Conservation (phyloP, 305 asterid genomes). For the Solanum chacoense region DNA sequence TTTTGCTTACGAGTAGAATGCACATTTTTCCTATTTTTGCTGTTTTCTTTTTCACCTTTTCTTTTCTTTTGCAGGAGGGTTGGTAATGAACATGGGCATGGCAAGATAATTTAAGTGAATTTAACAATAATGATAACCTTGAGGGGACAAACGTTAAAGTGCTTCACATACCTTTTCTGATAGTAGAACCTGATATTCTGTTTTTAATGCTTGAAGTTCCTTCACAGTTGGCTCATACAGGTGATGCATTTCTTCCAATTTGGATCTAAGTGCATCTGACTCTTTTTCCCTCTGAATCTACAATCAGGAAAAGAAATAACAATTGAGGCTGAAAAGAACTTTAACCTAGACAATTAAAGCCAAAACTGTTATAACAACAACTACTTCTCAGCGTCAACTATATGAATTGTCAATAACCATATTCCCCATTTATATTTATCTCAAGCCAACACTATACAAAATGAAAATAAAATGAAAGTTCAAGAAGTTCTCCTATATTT, state of each 20-base stretch:
- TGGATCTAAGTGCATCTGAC: slow-evolving; percentile 38
- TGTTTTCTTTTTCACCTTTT: background rate
- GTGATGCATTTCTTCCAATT: slow-evolving; percentile 47
- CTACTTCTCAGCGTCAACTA: background rate
- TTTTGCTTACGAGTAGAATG: background rate
- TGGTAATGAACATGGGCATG: background rate
- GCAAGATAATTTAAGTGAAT: background rate
- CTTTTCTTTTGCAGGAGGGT: background rate
- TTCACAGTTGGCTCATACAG: slow-evolving; percentile 38
- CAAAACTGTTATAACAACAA: background rate
- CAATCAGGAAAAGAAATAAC: background rate
- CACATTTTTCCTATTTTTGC: background rate
- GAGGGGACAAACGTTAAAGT: background rate
- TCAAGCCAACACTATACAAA: background rate
- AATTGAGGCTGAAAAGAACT: background rate
- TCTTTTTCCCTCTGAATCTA: slow-evolving; percentile 42
- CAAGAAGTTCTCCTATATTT: background rate
- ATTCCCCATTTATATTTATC: background rate
- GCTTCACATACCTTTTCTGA: slow-evolving; percentile 49
- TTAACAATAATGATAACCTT: background rate
- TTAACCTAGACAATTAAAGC: background rate
- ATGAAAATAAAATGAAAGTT: background rate
- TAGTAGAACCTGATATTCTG: slow-evolving; percentile 38
- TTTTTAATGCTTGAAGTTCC: slow-evolving; percentile 40
- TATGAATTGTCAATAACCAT: background rate